A percentile compares a stretch with the other conserved stretches of the same genome.
phyloP scores from a whole-genome alignment of 2,329 filamentous ascomycete species.

The Fusarium mundagurra region DNA sequence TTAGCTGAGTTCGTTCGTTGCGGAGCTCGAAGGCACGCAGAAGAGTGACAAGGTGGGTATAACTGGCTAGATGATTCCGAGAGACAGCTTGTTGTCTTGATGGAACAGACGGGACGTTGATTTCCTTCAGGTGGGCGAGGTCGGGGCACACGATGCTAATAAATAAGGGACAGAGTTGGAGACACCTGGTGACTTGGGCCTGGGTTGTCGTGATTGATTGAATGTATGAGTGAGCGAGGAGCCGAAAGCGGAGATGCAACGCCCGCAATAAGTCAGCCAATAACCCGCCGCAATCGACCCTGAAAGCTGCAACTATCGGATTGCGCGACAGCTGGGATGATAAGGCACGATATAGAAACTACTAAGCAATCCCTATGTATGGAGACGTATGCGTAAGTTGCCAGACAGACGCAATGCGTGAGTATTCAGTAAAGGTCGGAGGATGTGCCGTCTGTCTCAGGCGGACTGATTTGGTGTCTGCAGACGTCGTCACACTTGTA shows the following conservation, averaged over 20 bases:
- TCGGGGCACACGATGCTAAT: constrained; percentile 40
- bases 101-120: constrained; percentile 1
- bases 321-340: constrained; percentile 32
- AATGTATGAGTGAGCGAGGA: constrained; percentile 37
- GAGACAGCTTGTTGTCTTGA: not conserved
- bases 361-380: constrained; percentile 21
- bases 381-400: constrained; percentile 29
- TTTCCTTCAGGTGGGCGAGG: constrained; percentile 29
- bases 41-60: not conserved
- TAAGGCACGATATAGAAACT: constrained; percentile 8
- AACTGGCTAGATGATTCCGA: not conserved
- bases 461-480: constrained; percentile 33
- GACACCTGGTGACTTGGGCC: constrained; percentile 41
- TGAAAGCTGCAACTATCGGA: constrained; percentile 39
- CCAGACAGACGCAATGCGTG: constrained; percentile 28
- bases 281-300: constrained; percentile 36
- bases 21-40: not conserved
- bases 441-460: constrained; percentile 30
- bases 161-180: constrained; percentile 35
- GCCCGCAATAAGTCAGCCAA: constrained; percentile 36
- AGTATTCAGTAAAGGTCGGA: constrained; percentile 18
- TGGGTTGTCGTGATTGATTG: constrained; percentile 39
- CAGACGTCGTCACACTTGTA: constrained; percentile 36
- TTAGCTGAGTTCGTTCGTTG: constrained; percentile 9
- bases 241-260: constrained; percentile 44